Percentiles rank a stretch among this genome's conserved stretches.
These are phyloP conservation scores for Pseudoscleropodium purum DNA, from an alignment of 225 moss, liverwort and hornwort genomes.

Conservation along the genomic window DNA sequence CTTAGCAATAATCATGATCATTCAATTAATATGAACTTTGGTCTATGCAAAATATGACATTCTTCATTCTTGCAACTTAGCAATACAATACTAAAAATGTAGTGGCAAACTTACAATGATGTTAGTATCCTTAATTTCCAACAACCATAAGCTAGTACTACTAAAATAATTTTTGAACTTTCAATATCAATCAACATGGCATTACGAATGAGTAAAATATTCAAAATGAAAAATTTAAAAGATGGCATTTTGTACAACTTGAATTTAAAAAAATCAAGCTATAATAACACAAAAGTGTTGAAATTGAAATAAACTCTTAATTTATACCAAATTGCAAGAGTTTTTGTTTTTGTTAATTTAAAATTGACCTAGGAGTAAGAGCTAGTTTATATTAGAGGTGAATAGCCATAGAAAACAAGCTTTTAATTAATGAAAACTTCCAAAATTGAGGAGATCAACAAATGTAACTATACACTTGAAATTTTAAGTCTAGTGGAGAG, in stretches of 20 bases:
- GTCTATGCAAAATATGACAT: neutral
- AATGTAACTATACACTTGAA: neutral
- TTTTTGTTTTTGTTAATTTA: neutral
- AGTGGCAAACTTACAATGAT: no score
- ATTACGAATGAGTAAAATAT: neutral
- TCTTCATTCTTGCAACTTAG: neutral
- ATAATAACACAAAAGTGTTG: neutral
- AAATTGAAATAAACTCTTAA: neutral
- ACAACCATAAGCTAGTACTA: neutral
- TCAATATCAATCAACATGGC: neutral
- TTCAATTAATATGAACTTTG: neutral
- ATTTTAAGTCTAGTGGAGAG: neutral
- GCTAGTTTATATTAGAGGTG: neutral
- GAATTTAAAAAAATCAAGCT: neutral
- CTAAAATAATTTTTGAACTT: neutral
- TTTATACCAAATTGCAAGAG: neutral
- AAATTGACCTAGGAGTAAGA: neutral
- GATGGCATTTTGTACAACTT: neutral
- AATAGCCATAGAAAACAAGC: accelerated
- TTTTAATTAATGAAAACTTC: neutral
- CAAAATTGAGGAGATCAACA: neutral
- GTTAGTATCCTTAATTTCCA: neutral
- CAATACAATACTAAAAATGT: neutral
- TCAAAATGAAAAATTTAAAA: no score
- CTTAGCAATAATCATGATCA: neutral